These are phyloP conservation scores for Strobilomyces confusus DNA, from an alignment of 768 basidiomycete species.

Conservation along the genomic window DNA sequence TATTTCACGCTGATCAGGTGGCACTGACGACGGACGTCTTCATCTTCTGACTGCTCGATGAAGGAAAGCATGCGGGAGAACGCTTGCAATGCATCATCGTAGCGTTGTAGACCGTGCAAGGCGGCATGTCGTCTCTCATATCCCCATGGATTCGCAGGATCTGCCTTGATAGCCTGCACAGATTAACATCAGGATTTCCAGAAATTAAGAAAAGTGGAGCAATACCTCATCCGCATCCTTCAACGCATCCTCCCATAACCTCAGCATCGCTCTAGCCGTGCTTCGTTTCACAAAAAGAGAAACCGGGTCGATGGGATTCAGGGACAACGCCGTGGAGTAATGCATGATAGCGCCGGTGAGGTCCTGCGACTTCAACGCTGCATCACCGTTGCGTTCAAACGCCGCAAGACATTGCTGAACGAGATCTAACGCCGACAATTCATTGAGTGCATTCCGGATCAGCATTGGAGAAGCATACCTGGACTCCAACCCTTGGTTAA, in stretches of 20 bases:
- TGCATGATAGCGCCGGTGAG: background rate
- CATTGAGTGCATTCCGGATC: background rate
- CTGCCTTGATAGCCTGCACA: slow-evolving; percentile 1
- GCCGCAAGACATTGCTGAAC: background rate
- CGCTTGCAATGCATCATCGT: background rate
- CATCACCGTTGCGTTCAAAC: background rate
- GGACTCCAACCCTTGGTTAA: background rate
- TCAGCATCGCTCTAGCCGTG: background rate
- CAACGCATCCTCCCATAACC: background rate
- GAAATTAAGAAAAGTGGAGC: background rate
- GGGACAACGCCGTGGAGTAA: background rate
- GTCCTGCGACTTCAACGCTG: background rate
- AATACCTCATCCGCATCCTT: background rate
- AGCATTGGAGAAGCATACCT: background rate
- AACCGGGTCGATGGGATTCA: background rate
- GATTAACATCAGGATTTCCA: background rate
- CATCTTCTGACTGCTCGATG: background rate
- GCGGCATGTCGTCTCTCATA: slow-evolving; percentile 6
- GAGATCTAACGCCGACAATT: background rate
- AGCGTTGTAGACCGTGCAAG: background rate
- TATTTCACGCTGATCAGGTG: background rate
- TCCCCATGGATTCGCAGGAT: slow-evolving; percentile 3
- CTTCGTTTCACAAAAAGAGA: slow-evolving; percentile 9
- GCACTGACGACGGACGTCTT: background rate
- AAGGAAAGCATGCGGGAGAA: slow-evolving; percentile 3